Conservation (phyloP, 768 basidiomycete species). For the Trametes elegans region DNA sequence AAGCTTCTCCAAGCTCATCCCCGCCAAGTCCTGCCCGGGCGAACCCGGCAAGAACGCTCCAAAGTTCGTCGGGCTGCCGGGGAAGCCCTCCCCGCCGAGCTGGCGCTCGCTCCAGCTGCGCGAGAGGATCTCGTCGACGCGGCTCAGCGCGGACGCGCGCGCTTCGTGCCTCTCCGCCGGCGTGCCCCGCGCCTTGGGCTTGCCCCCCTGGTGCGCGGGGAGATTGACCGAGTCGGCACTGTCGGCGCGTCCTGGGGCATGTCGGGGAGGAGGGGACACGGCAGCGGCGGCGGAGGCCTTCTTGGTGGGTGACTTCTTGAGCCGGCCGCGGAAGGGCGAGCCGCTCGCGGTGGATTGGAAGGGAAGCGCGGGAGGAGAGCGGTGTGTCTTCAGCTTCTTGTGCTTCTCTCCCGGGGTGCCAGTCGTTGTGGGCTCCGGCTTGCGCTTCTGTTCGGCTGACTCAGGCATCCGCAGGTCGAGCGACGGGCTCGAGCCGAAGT, state of each 20-base stretch:
- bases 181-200: constrained; percentile 16
- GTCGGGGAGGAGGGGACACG: neutral
- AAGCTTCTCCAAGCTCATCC: neutral
- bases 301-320: constrained; percentile 19
- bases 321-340: constrained; percentile 21
- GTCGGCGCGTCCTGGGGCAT: neutral
- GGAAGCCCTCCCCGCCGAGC: neutral
- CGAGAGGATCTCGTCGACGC: constrained; percentile 31
- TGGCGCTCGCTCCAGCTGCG: constrained; percentile 28
- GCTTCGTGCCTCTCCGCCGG: constrained; percentile 29
- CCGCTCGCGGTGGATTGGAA: constrained; percentile 18
- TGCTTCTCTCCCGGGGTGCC: neutral
- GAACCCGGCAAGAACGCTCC: neutral
- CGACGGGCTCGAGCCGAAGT: constrained; percentile 18
- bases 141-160: constrained; percentile 27
- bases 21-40: neutral
- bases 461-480: constrained; percentile 14
- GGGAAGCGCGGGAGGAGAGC: constrained; percentile 23
- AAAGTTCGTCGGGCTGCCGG: constrained; percentile 9
- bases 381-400: constrained; percentile 22
- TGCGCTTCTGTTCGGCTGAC: neutral
- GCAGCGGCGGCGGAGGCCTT: neutral
- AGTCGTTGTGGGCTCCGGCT: neutral
- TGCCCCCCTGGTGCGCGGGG: neutral
- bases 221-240: constrained; percentile 10